Evolutionary conservation across 2,329 filamentous ascomycete species (phyloP), one percentile per base, ranked within the genome.

Genomic region (Beauveria medogensis): DNA sequence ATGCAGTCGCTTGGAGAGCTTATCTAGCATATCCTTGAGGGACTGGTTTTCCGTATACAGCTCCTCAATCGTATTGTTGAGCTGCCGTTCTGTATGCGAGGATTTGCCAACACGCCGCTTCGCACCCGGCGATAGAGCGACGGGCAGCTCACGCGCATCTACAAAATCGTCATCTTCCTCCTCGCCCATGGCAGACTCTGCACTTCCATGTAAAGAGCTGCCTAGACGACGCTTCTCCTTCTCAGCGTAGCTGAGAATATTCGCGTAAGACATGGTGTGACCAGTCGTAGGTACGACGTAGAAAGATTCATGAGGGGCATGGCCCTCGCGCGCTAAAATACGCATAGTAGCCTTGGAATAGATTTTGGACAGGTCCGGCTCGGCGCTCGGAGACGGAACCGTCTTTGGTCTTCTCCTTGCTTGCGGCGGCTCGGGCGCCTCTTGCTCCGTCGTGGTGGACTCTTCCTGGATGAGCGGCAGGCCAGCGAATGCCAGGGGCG

Each of bases 221-320:
- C 78, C 82, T 55, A 83, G 71, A 10, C 85, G 82, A 9, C 84
- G 79, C 70, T 82, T 85, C 70, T 88, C 85, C 68, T 88, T 88
- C 65, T 86, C 82, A 41, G 83, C 85, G 66, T 84, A 87, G 47
- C 79, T 88, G 22, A 96, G 78, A 57, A 99, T 97, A 64, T 89
- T 92, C 50, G 94, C 92, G 70, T 97, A 99, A 0, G 92, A 94
- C 63, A 92, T 88, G 3, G 92, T 97, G 65, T 93, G 92, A 5
- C 94, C 93, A 20, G 90, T 91, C 0, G 90, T 90, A 4, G 93
- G 94, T 1, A 99, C 94, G 1, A 97, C 89, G 71, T 97, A 97
- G 76, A 99, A 99, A 9, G 90, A 94, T 67, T 90, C 89, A 62
- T 81, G 83, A 18, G 83, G 77, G 18, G 81, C 80, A 30, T 86